Evolutionary conservation across 345 rosid genomes (phyloP).

Genomic region (Eucalyptus regnans): DNA sequence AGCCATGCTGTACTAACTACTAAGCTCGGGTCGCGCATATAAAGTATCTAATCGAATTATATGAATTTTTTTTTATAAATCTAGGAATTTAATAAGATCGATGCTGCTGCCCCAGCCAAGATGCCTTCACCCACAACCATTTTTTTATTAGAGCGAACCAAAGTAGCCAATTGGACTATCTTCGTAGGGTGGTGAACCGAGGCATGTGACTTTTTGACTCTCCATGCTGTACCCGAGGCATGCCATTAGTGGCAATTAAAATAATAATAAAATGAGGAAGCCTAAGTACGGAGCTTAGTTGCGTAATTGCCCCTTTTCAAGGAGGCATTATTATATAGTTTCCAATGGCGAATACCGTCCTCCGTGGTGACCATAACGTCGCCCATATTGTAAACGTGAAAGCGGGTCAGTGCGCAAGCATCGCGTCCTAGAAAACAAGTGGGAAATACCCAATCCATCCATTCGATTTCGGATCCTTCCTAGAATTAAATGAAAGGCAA

Average conservation of each 20-base stretch:
- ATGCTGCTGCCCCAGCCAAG: background rate
- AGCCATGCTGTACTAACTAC: background rate
- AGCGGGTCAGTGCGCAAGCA: background rate
- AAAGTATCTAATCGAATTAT: background rate
- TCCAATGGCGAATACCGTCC: too few relatives aligned
- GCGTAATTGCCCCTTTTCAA: too few relatives aligned
- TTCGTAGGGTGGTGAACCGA: background rate
- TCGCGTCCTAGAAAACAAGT: background rate
- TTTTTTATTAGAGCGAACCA: background rate
- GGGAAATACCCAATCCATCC: background rate
- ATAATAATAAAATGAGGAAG: too few relatives aligned
- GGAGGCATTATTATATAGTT: too few relatives aligned
- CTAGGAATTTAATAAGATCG: background rate
- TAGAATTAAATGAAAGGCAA: background rate
- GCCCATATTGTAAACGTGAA: background rate
- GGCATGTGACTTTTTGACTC: too few relatives aligned
- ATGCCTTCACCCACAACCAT: background rate
- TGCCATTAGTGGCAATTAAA: too few relatives aligned
- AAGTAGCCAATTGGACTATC: background rate
- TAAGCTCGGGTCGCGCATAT: background rate
- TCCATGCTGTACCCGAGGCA: too few relatives aligned
- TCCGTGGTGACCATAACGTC: background rate
- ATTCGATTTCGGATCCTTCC: background rate
- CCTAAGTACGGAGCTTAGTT: too few relatives aligned
- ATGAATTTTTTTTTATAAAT: too few relatives aligned